These are phyloP conservation scores for Bretschneidera sinensis DNA, from an alignment of 345 rosid species.

Conservation along the genomic window DNA sequence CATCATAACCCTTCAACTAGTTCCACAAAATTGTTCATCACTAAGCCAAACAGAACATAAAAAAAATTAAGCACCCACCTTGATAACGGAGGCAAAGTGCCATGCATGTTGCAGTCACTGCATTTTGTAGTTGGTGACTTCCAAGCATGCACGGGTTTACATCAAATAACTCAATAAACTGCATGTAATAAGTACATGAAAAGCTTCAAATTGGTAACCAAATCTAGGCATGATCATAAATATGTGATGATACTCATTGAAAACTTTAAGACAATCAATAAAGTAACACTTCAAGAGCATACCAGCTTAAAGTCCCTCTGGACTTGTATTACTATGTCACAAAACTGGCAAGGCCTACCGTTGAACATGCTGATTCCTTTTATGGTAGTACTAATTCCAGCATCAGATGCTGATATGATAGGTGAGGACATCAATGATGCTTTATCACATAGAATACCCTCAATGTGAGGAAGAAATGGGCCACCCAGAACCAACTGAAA, in stretches of 20 bases:
- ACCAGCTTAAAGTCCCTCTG: slow-evolving; percentile 49
- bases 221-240: neutral
- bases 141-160: slow-evolving; percentile 70
- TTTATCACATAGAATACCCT: slow-evolving; percentile 51
- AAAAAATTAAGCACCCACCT: slow-evolving; percentile 34
- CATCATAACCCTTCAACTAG: neutral
- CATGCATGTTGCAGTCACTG: slow-evolving; percentile 62
- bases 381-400: slow-evolving; percentile 41
- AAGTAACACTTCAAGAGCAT: slow-evolving; percentile 11
- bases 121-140: slow-evolving; percentile 89
- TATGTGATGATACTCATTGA: neutral
- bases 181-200: slow-evolving; percentile 15
- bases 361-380: slow-evolving; percentile 38
- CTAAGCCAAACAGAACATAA: neutral
- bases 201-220: slow-evolving; percentile 3
- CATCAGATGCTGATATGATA: slow-evolving; percentile 49
- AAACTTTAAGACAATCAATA: neutral
- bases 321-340: slow-evolving; percentile 49
- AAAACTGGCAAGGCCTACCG: slow-evolving; percentile 51
- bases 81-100: slow-evolving; percentile 69
- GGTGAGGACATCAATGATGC: slow-evolving; percentile 59
- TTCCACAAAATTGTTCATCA: slow-evolving; percentile 1
- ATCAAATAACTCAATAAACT: slow-evolving; percentile 59
- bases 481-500: slow-evolving; percentile 74
- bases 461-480: slow-evolving; percentile 77